Percentiles rank a stretch among this genome's conserved stretches.
Conservation (phyloP, 345 rosid species). For the Carallia pectinifolia region DNA sequence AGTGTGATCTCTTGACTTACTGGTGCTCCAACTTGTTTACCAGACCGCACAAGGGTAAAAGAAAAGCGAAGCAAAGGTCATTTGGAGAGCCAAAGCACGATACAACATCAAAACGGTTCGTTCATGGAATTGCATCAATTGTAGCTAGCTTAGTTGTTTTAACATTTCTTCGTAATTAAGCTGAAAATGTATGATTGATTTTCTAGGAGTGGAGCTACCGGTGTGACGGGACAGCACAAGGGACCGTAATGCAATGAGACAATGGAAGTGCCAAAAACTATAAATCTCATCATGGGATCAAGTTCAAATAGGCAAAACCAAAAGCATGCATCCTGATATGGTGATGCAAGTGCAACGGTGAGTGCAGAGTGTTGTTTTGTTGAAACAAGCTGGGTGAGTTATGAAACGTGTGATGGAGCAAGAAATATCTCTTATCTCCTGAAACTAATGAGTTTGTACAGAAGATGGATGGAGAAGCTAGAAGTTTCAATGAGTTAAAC, state of each 20-base stretch:
- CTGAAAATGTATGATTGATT: slow-evolving; percentile 5
- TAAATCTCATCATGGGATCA: background rate
- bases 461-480: background rate
- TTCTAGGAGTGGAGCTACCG: slow-evolving; percentile 21
- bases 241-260: too few relatives aligned
- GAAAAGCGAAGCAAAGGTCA: slow-evolving; percentile 19
- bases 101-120: slow-evolving; percentile 34
- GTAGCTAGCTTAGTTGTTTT: background rate
- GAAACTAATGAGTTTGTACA: slow-evolving; percentile 2
- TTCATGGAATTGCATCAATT: background rate
- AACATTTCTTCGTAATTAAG: background rate
- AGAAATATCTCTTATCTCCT: background rate
- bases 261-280: background rate
- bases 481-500: background rate
- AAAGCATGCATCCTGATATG: background rate
- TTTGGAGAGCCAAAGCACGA: slow-evolving; percentile 15
- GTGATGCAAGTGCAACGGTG: background rate
- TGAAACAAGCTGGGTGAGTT: background rate
- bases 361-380: background rate
- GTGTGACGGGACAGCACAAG: background rate
- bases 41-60: slow-evolving; percentile 37
- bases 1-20: slow-evolving; percentile 7
- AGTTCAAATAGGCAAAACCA: slow-evolving; percentile 3
- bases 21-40: slow-evolving; percentile 14
- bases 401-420: background rate